phyloP scores from a whole-genome alignment of 306 rosid species.

The Glycine tomentella region DNA sequence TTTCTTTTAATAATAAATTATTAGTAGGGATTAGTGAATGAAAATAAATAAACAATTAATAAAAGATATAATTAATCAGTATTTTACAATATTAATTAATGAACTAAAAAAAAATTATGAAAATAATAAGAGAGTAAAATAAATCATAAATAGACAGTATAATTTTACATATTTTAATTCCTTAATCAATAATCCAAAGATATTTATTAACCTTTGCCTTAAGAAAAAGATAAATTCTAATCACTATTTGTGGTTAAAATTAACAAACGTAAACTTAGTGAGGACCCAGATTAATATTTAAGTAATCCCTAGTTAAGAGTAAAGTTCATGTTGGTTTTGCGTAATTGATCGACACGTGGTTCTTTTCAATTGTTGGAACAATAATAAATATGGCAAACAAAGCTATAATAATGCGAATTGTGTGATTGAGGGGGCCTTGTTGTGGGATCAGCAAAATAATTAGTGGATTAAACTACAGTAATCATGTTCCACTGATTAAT shows the following conservation, averaged over 20 bases:
- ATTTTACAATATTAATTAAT: no score
- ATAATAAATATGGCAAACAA: not conserved
- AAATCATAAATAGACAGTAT: no score
- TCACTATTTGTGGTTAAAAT: no score
- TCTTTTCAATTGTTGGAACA: no score
- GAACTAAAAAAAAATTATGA: not conserved
- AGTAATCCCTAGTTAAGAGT: not conserved
- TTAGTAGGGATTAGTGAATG: no score
- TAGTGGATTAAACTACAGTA: not conserved
- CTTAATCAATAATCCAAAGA: no score
- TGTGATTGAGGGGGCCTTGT: constrained; percentile 5
- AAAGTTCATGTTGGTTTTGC: not conserved
- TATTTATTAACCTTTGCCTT: not conserved
- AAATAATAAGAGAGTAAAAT: no score
- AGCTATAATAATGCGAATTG: constrained; percentile 33
- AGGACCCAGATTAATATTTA: constrained; percentile 24
- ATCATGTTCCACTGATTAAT: constrained; percentile 4
- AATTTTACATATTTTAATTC: no score
- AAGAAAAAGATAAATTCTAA: not conserved
- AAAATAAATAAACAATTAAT: no score
- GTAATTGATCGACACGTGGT: constrained; percentile 31
- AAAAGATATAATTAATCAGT: no score
- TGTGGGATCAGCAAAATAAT: constrained; percentile 24
- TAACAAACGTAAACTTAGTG: not conserved
- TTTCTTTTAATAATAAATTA: not conserved